These are phyloP conservation scores for Artemisia argyi DNA, from an alignment of 129 eudicot species.

Conservation along the genomic window DNA sequence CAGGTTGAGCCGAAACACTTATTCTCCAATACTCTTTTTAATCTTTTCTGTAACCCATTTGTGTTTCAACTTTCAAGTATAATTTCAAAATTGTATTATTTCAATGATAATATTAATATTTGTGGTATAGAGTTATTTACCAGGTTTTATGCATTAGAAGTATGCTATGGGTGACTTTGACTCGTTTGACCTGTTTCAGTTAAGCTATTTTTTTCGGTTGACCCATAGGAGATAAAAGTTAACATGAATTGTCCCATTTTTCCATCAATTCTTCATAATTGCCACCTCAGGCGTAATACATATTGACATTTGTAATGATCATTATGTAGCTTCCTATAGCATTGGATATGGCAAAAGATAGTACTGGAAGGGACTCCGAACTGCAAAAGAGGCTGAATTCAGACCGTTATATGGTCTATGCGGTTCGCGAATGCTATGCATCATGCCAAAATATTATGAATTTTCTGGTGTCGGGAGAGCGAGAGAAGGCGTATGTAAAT, in stretches of 20 bases:
- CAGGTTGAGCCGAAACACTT: neutral
- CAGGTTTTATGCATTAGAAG: neutral
- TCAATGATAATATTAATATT: neutral
- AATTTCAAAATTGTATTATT: neutral
- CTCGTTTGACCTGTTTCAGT: neutral
- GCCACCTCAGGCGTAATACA: neutral
- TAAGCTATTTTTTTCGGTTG: neutral
- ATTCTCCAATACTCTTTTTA: neutral
- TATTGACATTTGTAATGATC: conserved; percentile 21
- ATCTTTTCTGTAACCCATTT: neutral
- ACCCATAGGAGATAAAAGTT: neutral
- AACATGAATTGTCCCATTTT: neutral
- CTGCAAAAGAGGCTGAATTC: conserved; percentile 70
- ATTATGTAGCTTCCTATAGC: conserved; percentile 88
- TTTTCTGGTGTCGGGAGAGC: conserved; percentile 64
- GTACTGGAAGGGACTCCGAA: conserved; percentile 82
- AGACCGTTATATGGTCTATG: conserved; percentile 74
- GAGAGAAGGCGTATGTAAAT: conserved; percentile 69
- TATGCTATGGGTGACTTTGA: neutral
- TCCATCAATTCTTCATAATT: neutral
- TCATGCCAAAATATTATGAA: conserved; percentile 77
- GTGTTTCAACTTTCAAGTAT: neutral
- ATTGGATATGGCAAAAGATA: conserved; percentile 97
- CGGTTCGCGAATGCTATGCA: conserved; percentile 85
- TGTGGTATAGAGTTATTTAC: neutral